Percentiles rank a stretch among this genome's conserved stretches.
These are phyloP conservation scores for Pythium sukuiense DNA, from an alignment of 352 stramenopile species.

Conservation along the genomic window DNA sequence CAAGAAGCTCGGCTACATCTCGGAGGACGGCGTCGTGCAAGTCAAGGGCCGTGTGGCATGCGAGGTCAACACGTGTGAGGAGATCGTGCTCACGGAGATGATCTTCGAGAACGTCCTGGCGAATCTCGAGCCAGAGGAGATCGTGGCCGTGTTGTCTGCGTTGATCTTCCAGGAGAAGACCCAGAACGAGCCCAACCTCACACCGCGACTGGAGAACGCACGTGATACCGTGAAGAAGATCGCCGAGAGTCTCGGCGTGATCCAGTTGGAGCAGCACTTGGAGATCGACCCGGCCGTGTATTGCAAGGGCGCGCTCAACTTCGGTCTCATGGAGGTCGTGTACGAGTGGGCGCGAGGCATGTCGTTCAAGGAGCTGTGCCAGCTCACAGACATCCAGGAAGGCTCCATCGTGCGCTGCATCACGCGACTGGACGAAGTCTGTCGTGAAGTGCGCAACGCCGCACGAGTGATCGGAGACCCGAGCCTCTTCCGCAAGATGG, in stretches of 20 bases:
- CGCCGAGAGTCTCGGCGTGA: slow-evolving; percentile 72
- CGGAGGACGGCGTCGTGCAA: slow-evolving; percentile 85
- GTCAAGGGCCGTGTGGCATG: slow-evolving; percentile 97
- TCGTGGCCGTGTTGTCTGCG: slow-evolving; percentile 94
- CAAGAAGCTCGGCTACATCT: slow-evolving; percentile 94
- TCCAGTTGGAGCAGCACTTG: slow-evolving; percentile 80
- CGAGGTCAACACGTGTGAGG: slow-evolving; percentile 98
- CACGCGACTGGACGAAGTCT: slow-evolving; percentile 97
- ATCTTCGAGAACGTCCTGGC: slow-evolving; percentile 99
- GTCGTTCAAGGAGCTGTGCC: slow-evolving; percentile 95
- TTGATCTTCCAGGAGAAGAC: slow-evolving; percentile 97
- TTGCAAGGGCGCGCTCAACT: slow-evolving; percentile 92
- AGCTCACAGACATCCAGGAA: slow-evolving; percentile 96
- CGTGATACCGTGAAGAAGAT: slow-evolving; percentile 90
- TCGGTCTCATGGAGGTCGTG: slow-evolving; percentile 93
- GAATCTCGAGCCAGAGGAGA: slow-evolving; percentile 95
- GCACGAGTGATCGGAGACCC: slow-evolving; percentile 94
- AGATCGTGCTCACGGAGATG: slow-evolving; percentile 98
- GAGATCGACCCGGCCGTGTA: slow-evolving; percentile 93
- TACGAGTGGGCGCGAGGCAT: slow-evolving; percentile 99
- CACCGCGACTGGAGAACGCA: slow-evolving; percentile 63
- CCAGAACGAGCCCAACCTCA: slow-evolving; percentile 74
- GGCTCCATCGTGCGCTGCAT: slow-evolving; percentile 98
- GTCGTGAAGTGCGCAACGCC: slow-evolving; percentile 96
- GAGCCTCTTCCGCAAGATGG: slow-evolving; percentile 96